Percentiles rank a stretch among this genome's conserved stretches.
These are phyloP conservation scores for Naematelia aurantialba DNA, from an alignment of 768 basidiomycete species.

Conservation along the genomic window DNA sequence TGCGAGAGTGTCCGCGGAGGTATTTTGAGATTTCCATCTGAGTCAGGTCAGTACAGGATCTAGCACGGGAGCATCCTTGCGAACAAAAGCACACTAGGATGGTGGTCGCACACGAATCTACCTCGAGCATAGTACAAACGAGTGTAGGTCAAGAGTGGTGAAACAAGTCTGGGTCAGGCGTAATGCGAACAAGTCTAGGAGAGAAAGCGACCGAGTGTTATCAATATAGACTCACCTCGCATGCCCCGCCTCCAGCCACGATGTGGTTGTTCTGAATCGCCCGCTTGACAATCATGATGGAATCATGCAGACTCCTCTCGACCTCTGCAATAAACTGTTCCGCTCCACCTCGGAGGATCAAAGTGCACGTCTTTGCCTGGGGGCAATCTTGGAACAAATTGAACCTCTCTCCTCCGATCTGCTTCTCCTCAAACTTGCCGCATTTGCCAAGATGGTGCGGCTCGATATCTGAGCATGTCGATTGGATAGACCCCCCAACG, in stretches of 20 bases:
- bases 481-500: conserved; percentile 89
- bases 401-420: conserved; percentile 94
- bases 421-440: conserved; percentile 83
- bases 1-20: conserved; percentile 82
- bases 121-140: background rate
- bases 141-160: background rate
- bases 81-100: too few species aligned
- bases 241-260: conserved; percentile 95
- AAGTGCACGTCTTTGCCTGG: conserved; percentile 90
- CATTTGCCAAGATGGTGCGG: conserved; percentile 92
- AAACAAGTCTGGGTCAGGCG: background rate
- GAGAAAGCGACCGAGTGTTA: too few species aligned
- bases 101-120: too few species aligned
- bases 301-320: conserved; percentile 93
- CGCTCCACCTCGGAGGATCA: conserved; percentile 89
- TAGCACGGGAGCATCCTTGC: background rate
- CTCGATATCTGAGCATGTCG: conserved; percentile 87
- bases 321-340: conserved; percentile 99
- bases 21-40: conserved; percentile 98
- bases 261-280: conserved; percentile 93
- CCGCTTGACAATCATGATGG: conserved; percentile 99
- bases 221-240: conserved; percentile 78
- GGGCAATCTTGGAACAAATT: conserved; percentile 92
- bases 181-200: background rate
- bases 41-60: conserved; percentile 1